Evolutionary conservation across 2,329 filamentous ascomycete species (phyloP).

Genomic region (Biscogniauxia marginata): DNA sequence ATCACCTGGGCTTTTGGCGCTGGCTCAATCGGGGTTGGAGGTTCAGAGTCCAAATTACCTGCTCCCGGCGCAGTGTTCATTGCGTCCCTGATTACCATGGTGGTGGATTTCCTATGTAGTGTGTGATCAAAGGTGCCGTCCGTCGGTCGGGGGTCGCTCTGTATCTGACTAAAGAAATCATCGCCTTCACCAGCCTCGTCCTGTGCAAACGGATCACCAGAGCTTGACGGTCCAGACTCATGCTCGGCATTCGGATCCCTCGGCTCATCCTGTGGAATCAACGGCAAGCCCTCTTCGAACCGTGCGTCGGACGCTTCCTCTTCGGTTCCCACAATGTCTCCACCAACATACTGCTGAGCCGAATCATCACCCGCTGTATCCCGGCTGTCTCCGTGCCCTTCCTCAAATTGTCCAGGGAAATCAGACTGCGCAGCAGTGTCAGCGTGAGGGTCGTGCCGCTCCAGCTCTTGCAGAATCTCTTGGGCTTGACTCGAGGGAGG

Average conservation of each 20-base stretch:
- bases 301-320: slow-evolving; percentile 54
- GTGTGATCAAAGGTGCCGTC: slow-evolving; percentile 28
- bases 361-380: slow-evolving; percentile 16
- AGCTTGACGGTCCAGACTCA: slow-evolving; percentile 19
- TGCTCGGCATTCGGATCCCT: slow-evolving; percentile 27
- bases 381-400: slow-evolving; percentile 22
- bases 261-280: slow-evolving; percentile 47
- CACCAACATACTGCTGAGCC: slow-evolving; percentile 40
- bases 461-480: slow-evolving; percentile 52
- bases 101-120: slow-evolving; percentile 68
- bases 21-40: slow-evolving; percentile 21
- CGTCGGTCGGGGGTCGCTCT: slow-evolving; percentile 30
- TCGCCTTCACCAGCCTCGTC: slow-evolving; percentile 49
- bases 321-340: slow-evolving; percentile 40
- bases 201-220: slow-evolving; percentile 38
- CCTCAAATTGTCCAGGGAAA: slow-evolving; percentile 35
- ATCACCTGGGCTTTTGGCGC: slow-evolving; percentile 6
- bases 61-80: slow-evolving; percentile 3
- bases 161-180: slow-evolving; percentile 62
- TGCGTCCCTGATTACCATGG: slow-evolving; percentile 56
- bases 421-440: slow-evolving; percentile 38
- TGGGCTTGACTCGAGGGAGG: slow-evolving; percentile 51
- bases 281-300: slow-evolving; percentile 68
- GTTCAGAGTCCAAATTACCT: slow-evolving; percentile 20
- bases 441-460: slow-evolving; percentile 45